Evolutionary conservation across 202 grass and related monocot species (phyloP), one percentile per base, ranked within the genome.

Genomic region (Elaeis oleifera): DNA sequence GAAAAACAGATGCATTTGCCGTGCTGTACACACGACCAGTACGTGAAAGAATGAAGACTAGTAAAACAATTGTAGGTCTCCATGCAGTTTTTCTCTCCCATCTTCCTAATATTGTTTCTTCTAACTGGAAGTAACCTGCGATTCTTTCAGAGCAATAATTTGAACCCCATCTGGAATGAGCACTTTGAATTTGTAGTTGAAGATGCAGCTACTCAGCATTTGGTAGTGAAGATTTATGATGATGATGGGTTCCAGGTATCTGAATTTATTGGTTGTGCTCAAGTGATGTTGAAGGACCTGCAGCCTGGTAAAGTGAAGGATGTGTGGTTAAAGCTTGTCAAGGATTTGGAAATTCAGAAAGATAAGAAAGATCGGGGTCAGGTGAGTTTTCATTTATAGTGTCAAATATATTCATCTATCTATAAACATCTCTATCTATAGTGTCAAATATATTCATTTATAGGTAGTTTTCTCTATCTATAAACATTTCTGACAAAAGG

Each of bases 131-230:
- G 20, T 68, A 28, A 68, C 18, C 16, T 64, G 49, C 56, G 28
- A 66, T 75, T 71, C 48, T 53, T 78, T 55, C 80, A 96, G 92
- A 85, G 85, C 51, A 91, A 96, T 81, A 87, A 96, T 77, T 74
- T 91, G 74, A 91, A 96, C 53, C 92, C 92, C 16, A 89, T 96
- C 53, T 96, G 91, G 91, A 96, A 96, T 54, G 91, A 96, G 61
- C 88, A 87, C 63, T 96, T 85, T 3, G 92, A 96, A 81, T 91
- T 96, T 70, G 65, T 81, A 76, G 92, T 96, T 13, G 92, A 96
- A 74, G 92, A 96, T 69, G 63, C 83, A 27, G 81, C 87, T 50
- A 96, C 92, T 49, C 92, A 96, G 54, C 75, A 75, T 61, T 52
- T 96, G 79, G 89, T 84, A 6, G 54, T 96, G 49, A 96, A 91